Evolutionary conservation across 2,329 filamentous ascomycete genomes (phyloP).

Genomic region (Bimuria novae-zelandiae): DNA sequence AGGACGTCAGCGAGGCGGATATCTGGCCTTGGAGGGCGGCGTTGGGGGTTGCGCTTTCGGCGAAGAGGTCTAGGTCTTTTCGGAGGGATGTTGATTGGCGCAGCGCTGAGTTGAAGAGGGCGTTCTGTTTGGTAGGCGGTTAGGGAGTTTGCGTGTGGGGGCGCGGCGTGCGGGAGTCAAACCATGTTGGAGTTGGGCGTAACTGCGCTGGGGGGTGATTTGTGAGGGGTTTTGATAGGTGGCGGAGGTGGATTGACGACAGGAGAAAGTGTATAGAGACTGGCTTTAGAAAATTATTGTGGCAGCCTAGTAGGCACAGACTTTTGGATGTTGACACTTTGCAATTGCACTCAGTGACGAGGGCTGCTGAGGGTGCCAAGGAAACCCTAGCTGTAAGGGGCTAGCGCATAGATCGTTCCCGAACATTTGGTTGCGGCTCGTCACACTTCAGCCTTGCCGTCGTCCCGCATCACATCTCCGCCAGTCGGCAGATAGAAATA

Average conservation of each 20-base stretch:
- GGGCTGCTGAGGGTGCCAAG: slow-evolving; percentile 22
- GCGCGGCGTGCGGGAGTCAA: slow-evolving; percentile 10
- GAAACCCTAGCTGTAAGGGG: neutral
- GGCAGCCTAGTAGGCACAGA: slow-evolving; percentile 25
- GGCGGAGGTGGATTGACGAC: neutral
- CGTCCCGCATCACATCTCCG: too few relatives aligned
- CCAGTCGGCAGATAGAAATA: too few relatives aligned
- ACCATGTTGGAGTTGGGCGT: slow-evolving; percentile 21
- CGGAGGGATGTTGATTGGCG: slow-evolving; percentile 83
- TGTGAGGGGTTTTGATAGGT: neutral
- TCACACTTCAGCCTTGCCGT: too few relatives aligned
- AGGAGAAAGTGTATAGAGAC: neutral
- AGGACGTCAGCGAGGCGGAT: slow-evolving; percentile 67
- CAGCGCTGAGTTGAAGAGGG: slow-evolving; percentile 82
- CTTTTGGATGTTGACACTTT: slow-evolving; percentile 36
- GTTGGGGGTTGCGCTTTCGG: slow-evolving; percentile 62
- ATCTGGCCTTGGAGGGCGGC: slow-evolving; percentile 62
- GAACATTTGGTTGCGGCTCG: neutral
- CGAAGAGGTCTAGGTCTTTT: slow-evolving; percentile 73
- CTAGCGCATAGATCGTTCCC: neutral
- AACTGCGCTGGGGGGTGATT: too few relatives aligned
- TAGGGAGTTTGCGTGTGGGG: neutral
- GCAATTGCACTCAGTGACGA: slow-evolving; percentile 24
- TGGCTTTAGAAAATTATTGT: slow-evolving; percentile 1
- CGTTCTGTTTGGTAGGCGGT: slow-evolving; percentile 61